phyloP scores from a whole-genome alignment of 441 rosid genomes.

The Adansonia grandidieri region DNA sequence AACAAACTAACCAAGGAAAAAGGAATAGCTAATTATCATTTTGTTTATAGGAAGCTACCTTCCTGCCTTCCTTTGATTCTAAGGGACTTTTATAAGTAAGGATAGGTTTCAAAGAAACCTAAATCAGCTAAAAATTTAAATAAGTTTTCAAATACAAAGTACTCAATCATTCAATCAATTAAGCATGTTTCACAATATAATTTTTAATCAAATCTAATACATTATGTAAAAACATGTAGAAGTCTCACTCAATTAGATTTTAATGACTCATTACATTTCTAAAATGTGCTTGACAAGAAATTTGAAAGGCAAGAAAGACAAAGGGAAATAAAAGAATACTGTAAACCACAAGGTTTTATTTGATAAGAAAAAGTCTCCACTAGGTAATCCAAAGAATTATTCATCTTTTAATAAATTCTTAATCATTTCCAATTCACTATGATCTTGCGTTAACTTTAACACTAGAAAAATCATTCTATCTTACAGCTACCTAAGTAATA shows the following conservation, averaged over 20 bases:
- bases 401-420: background rate
- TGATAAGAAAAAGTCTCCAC: constrained; percentile 8
- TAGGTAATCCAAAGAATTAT: background rate
- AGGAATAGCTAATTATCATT: background rate
- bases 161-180: background rate
- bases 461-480: background rate
- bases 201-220: background rate
- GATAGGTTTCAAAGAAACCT: constrained; percentile 8
- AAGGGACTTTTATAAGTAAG: background rate
- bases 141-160: background rate
- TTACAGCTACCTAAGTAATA: background rate
- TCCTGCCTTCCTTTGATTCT: background rate
- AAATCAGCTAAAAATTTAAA: constrained; percentile 2
- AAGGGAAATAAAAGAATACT: background rate
- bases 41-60: background rate
- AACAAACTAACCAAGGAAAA: no score
- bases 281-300: constrained; percentile 18
- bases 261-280: background rate
- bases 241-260: constrained; percentile 3
- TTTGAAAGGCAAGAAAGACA: constrained; percentile 3
- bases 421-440: background rate
- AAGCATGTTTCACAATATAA: background rate
- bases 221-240: constrained; percentile 6
- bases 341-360: background rate
- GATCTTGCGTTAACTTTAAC: constrained; percentile 20